These are phyloP conservation scores for Cymodocea nodosa DNA, from an alignment of 116 monocot species.

Conservation along the genomic window DNA sequence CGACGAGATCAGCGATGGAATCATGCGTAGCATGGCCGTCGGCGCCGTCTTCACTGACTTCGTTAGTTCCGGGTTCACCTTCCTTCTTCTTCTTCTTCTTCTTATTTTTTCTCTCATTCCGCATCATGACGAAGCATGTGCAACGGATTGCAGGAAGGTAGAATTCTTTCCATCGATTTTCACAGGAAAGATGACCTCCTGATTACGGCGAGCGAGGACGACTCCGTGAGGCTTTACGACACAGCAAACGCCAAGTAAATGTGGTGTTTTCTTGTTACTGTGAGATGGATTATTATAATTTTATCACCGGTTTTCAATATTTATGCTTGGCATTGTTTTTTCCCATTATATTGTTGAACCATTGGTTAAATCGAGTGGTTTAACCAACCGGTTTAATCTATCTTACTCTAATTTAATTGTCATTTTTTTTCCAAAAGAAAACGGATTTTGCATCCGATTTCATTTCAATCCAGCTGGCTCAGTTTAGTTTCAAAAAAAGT, in stretches of 20 bases:
- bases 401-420: too few species aligned
- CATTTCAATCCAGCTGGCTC: too few species aligned
- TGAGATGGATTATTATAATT: not conserved
- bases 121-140: not conserved
- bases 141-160: slow-evolving; percentile 41
- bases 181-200: slow-evolving; percentile 77
- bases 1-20: slow-evolving; percentile 33
- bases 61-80: slow-evolving; percentile 17
- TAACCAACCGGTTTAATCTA: too few species aligned
- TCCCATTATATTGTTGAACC: too few species aligned
- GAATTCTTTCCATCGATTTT: slow-evolving; percentile 76
- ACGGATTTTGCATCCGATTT: too few species aligned
- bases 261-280: not conserved
- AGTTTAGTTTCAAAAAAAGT: too few species aligned
- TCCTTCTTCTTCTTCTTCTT: not conserved
- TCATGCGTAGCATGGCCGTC: slow-evolving; percentile 35
- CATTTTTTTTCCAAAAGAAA: too few species aligned
- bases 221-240: slow-evolving; percentile 70
- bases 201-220: slow-evolving; percentile 82
- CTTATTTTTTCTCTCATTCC: slow-evolving; percentile 1
- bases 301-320: too few species aligned
- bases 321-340: too few species aligned
- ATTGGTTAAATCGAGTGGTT: too few species aligned
- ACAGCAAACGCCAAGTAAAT: slow-evolving; percentile 76
- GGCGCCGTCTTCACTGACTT: slow-evolving; percentile 51